Evolutionary conservation across 768 basidiomycete species (phyloP).

Genomic region (Bullera alba): DNA sequence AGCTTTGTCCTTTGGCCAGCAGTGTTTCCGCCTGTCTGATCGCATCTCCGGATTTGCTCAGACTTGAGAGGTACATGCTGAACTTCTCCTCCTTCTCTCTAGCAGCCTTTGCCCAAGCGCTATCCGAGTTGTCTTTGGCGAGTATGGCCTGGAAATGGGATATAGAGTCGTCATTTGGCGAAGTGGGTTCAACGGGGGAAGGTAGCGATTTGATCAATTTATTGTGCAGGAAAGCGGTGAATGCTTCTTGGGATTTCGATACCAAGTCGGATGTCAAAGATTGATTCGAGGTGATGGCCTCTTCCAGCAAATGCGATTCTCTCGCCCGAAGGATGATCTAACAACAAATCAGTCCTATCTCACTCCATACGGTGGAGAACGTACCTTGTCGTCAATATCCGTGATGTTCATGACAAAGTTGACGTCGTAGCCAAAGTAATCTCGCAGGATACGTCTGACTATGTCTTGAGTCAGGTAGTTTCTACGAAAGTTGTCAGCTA

Average conservation of each 20-base stretch:
- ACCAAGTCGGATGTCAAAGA: slow-evolving; percentile 58
- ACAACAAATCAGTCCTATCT: too few relatives aligned
- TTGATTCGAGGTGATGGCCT: slow-evolving; percentile 19
- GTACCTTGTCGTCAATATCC: slow-evolving; percentile 97
- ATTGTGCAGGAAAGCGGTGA: slow-evolving; percentile 56
- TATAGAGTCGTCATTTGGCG: slow-evolving; percentile 50
- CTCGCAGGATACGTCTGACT: slow-evolving; percentile 76
- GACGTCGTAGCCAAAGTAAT: slow-evolving; percentile 96
- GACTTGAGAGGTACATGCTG: slow-evolving; percentile 72
- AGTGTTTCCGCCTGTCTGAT: slow-evolving; percentile 52
- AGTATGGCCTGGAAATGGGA: slow-evolving; percentile 57
- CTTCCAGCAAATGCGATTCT: slow-evolving; percentile 50
- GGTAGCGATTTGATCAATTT: slow-evolving; percentile 63
- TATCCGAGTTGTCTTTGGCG: slow-evolving; percentile 51
- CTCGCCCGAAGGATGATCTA: slow-evolving; percentile 92
- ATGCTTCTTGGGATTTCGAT: slow-evolving; percentile 56
- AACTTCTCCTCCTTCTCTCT: slow-evolving; percentile 83
- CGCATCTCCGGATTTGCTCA: slow-evolving; percentile 58
- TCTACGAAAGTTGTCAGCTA: slow-evolving; percentile 48
- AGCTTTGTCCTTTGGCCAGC: slow-evolving; percentile 49
- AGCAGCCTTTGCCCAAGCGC: slow-evolving; percentile 63
- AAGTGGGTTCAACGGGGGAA: slow-evolving; percentile 55
- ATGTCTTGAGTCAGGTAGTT: slow-evolving; percentile 97
- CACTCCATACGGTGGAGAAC: too few relatives aligned
- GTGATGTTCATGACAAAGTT: slow-evolving; percentile 99